Conservation (phyloP, 768 basidiomycete species). For the Pulveroboletus sp. region DNA sequence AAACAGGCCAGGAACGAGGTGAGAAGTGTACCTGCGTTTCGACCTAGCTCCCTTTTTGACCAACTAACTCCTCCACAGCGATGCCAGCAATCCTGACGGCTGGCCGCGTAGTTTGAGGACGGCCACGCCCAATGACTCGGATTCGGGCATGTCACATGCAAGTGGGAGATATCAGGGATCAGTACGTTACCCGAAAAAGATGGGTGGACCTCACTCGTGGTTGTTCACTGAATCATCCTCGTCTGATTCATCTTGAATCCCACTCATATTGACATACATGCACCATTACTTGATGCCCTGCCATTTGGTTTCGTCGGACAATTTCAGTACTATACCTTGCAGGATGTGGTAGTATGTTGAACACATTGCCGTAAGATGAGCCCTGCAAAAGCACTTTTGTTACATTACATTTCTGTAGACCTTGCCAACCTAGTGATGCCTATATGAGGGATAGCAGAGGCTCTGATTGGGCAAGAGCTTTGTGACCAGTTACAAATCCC, state of each 20-base stretch:
- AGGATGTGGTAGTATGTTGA: background rate
- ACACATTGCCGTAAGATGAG: background rate
- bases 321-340: background rate
- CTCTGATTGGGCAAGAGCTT: too few relatives aligned
- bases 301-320: background rate
- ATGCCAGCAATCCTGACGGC: background rate
- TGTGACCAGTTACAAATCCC: too few relatives aligned
- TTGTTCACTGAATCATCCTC: slow-evolving; percentile 8
- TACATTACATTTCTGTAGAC: too few relatives aligned
- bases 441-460: too few relatives aligned
- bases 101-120: slow-evolving; percentile 13
- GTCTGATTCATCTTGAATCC: slow-evolving; percentile 2
- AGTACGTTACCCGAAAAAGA: background rate
- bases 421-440: too few relatives aligned
- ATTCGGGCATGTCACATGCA: slow-evolving; percentile 20
- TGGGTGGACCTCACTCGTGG: slow-evolving; percentile 4
- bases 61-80: background rate
- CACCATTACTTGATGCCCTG: background rate
- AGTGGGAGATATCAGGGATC: slow-evolving; percentile 10
- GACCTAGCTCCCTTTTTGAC: background rate
- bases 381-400: too few relatives aligned
- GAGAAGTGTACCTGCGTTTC: background rate
- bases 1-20: slow-evolving; percentile 13
- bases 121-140: slow-evolving; percentile 1
- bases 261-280: background rate